A percentile compares a stretch with the other conserved stretches of the same genome.
Evolutionary conservation across 805 yeast genomes (phyloP).

Genomic region (Candida caryicola): DNA sequence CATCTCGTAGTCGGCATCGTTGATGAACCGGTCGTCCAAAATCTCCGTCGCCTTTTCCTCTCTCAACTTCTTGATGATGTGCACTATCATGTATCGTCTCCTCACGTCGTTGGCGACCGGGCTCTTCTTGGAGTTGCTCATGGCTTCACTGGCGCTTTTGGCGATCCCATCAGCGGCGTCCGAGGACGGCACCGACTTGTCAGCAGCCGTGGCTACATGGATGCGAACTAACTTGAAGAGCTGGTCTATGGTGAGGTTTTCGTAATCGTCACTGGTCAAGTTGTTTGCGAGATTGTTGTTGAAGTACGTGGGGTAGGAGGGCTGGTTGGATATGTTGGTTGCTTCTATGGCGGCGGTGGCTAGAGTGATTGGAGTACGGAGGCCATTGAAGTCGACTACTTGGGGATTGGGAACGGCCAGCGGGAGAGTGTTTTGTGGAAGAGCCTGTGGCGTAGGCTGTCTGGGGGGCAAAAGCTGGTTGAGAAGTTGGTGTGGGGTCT

Average conservation of each 20-base stretch:
- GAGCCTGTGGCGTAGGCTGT: constrained; percentile 1
- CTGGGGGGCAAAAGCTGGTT: constrained; percentile 3
- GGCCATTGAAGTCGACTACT: background rate
- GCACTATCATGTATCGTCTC: constrained; percentile 33
- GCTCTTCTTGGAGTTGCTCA: constrained; percentile 8
- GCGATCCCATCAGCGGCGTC: constrained; percentile 1
- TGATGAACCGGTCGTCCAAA: constrained; percentile 28
- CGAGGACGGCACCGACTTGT: background rate
- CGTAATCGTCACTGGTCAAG: constrained; percentile 40
- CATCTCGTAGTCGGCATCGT: constrained; percentile 39
- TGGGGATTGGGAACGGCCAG: background rate
- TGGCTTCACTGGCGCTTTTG: constrained; percentile 3
- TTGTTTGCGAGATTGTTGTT: constrained; percentile 20
- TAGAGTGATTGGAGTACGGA: constrained; percentile 3
- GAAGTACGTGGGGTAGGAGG: constrained; percentile 17
- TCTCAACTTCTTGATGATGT: constrained; percentile 35
- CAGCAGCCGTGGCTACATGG: constrained; percentile 7
- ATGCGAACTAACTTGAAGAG: constrained; percentile 35
- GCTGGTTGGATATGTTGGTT: constrained; percentile 2
- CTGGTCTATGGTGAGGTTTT: constrained; percentile 34
- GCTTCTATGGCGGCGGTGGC: constrained; percentile 7
- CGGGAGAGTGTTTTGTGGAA: background rate
- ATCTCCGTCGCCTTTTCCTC: constrained; percentile 36
- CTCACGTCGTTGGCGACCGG: constrained; percentile 31
- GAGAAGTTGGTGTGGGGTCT: background rate